Evolutionary conservation across 495 filamentous ascomycete genomes (phyloP).

Genomic region (Cercophora newfieldiana): DNA sequence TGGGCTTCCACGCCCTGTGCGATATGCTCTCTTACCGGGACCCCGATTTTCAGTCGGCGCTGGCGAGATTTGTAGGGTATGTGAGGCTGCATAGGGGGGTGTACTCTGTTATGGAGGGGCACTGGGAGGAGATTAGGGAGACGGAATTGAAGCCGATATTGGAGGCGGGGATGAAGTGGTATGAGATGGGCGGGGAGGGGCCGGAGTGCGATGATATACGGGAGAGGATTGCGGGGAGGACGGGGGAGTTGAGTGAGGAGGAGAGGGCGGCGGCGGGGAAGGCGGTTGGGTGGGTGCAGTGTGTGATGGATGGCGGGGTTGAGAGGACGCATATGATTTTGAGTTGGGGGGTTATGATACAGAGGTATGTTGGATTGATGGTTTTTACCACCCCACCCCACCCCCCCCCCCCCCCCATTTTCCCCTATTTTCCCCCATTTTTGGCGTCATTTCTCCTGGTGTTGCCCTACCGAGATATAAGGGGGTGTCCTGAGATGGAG

Average conservation of each 20-base stretch:
- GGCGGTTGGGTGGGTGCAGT: slow-evolving; percentile 29
- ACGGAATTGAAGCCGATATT: slow-evolving; percentile 30
- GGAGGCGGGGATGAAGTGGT: slow-evolving; percentile 21
- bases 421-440: no score
- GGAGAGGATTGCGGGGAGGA: slow-evolving; percentile 2
- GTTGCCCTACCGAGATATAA: no score
- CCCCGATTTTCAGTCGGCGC: slow-evolving; percentile 36
- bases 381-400: no score
- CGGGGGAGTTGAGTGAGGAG: slow-evolving; percentile 15
- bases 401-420: no score
- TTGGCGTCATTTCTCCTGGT: no score
- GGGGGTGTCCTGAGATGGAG: no score
- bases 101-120: slow-evolving; percentile 27
- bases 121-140: slow-evolving; percentile 24
- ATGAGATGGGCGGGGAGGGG: slow-evolving; percentile 17
- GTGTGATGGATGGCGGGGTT: slow-evolving; percentile 25
- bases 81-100: slow-evolving; percentile 50
- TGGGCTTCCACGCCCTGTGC: slow-evolving; percentile 51
- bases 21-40: slow-evolving; percentile 38
- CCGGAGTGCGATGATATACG: slow-evolving; percentile 31
- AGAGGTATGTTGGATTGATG: no score
- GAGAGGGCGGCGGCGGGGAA: slow-evolving; percentile 6
- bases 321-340: slow-evolving; percentile 22
- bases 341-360: slow-evolving; percentile 27
- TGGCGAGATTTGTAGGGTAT: slow-evolving; percentile 44